Percentiles rank a stretch among this genome's conserved stretches.
phyloP scores from a whole-genome alignment of 306 rosid species.

The Ormosia semicastrata region DNA sequence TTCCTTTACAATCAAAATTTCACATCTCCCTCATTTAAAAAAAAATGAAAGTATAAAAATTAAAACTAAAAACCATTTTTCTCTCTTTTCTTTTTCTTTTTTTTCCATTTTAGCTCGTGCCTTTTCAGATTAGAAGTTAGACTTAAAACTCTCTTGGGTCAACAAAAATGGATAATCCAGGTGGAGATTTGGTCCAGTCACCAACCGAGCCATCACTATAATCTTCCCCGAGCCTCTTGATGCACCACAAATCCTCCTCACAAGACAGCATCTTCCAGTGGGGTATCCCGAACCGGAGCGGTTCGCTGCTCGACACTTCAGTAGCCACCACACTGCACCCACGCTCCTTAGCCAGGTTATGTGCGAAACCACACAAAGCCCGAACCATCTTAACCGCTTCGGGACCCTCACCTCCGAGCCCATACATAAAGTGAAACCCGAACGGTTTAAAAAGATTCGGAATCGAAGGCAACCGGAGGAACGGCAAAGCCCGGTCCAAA shows the following conservation, averaged over 20 bases:
- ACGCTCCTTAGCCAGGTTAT: constrained; percentile 64
- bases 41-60: not conserved
- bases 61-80: not conserved
- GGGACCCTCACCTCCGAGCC: constrained; percentile 80
- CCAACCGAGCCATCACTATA: constrained; percentile 92
- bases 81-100: not conserved
- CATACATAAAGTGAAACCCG: constrained; percentile 77
- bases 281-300: constrained; percentile 60
- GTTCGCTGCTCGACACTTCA: constrained; percentile 70
- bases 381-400: constrained; percentile 48
- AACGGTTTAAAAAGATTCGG: constrained; percentile 77
- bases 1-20: constrained; percentile 32
- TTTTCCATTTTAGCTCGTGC: not conserved
- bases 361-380: constrained; percentile 68
- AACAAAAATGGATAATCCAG: constrained; percentile 84
- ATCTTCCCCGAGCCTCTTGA: constrained; percentile 79
- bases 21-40: not conserved
- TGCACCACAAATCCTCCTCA: constrained; percentile 87
- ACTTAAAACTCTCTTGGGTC: constrained; percentile 77
- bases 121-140: constrained; percentile 10
- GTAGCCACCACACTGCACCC: constrained; percentile 83
- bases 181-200: constrained; percentile 93
- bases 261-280: constrained; percentile 88
- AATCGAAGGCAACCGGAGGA: constrained; percentile 65
- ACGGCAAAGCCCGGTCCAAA: constrained; percentile 67